Base-by-base conservation (phyloP, 202 grass and related monocot genomes). In the Brachypodium distachyon region DNA sequence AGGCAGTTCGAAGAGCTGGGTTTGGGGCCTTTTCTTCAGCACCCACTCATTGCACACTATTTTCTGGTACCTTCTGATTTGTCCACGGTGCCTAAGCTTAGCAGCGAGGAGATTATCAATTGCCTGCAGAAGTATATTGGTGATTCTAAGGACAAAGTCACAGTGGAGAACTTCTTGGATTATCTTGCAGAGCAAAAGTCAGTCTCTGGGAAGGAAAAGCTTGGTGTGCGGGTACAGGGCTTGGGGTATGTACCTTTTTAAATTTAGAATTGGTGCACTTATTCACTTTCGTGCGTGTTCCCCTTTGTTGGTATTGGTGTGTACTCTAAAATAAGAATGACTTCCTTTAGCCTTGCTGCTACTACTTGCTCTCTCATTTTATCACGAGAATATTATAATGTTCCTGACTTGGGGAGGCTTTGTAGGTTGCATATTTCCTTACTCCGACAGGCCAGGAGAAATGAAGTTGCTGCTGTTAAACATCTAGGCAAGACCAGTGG, bases 361-460 rank as follows among this genome's bases (percentile, higher is more conserved):
- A 16, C 39, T 79, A 51, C 59, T 39, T 25, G 6, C 3, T 49
- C 8, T 70, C 37, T 54, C 34, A 55, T 43, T 60, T 44, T 70
- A 42, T 60, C 47, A 38, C 29, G 6, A 14, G 36, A 49, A 65
- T 36, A 67, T 81, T 74, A 4, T 49, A 26, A 13, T 82, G 78
- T 82, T 61, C 34, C 79, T 90, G 76, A 83, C 82, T 76, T 78
- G 17, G 13, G 71, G 52, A 71, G 5, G 40, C 84, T 89, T 54
- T 90, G 77, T 67, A 94, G 95, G 83, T 83, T 89, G 80, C 83
- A 90, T 84, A 82, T 92, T 84, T 88, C 82, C 41, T 88, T 90
- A 12, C 77, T 98, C 50, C 44, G 74, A 32, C 70, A 94, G 80
- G 89, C 91, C 50, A 92, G 53, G 74, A 87, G 68, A 74, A 77